phyloP scores from a whole-genome alignment of 1,284 basidiomycete species.

The Trametes pubescens region DNA sequence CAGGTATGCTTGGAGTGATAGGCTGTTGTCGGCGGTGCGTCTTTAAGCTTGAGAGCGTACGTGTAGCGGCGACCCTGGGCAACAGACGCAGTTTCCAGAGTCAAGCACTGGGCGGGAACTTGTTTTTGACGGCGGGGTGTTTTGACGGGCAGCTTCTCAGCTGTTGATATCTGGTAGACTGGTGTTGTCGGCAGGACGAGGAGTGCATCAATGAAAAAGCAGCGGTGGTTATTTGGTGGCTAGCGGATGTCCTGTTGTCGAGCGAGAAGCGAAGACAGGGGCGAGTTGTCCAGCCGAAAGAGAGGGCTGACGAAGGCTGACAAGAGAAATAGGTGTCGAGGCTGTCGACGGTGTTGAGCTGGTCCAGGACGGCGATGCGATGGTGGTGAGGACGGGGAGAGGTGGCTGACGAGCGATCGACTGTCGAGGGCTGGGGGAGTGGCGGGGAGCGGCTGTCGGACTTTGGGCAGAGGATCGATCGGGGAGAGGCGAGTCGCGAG shows the following conservation, averaged over 20 bases:
- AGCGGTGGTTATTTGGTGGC: not conserved
- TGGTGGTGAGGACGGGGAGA: not conserved
- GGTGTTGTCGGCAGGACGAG: not conserved
- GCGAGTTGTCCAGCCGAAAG: not conserved
- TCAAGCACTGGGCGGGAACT: no score
- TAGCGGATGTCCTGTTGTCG: not conserved
- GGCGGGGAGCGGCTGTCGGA: constrained; percentile 9
- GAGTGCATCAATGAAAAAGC: not conserved
- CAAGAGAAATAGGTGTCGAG: not conserved
- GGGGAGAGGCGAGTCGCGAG: constrained; percentile 10
- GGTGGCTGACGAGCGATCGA: not conserved
- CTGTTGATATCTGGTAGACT: no score
- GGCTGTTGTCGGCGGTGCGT: no score
- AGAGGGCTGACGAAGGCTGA: not conserved
- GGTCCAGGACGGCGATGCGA: not conserved
- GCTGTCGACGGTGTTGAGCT: not conserved
- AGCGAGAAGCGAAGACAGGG: not conserved
- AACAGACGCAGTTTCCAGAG: no score
- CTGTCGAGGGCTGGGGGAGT: not conserved
- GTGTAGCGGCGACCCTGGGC: no score
- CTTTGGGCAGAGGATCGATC: constrained; percentile 10
- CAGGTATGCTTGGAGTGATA: no score
- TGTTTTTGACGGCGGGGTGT: no score
- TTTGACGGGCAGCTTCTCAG: no score
- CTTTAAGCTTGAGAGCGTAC: no score